These are phyloP conservation scores for Begonia fuchsioides DNA, from an alignment of 306 rosid species.

Conservation along the genomic window DNA sequence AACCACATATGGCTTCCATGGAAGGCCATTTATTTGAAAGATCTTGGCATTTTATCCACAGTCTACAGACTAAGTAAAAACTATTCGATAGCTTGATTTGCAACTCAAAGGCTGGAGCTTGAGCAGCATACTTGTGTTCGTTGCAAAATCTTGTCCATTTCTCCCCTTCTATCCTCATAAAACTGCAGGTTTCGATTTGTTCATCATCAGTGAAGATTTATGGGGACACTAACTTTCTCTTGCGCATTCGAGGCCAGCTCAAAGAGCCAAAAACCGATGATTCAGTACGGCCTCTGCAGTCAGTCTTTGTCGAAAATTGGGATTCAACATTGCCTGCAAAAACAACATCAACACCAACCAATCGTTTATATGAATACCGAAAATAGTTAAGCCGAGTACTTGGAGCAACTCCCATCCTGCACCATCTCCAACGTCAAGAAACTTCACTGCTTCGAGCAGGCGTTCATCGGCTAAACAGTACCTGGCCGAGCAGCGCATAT, in stretches of 20 bases:
- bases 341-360: constrained; percentile 1
- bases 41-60: too few relatives aligned
- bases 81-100: too few relatives aligned
- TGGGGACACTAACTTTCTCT: too few relatives aligned
- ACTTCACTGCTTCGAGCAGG: constrained; percentile 44
- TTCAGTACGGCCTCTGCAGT: constrained; percentile 58
- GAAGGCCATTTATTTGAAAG: too few relatives aligned
- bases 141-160: too few relatives aligned
- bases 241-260: constrained; percentile 4
- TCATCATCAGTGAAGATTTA: too few relatives aligned
- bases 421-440: constrained; percentile 66
- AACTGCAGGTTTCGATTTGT: too few relatives aligned
- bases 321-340: constrained; percentile 70
- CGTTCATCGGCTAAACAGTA: constrained; percentile 76
- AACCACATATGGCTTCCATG: too few relatives aligned
- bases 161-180: too few relatives aligned
- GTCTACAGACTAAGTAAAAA: too few relatives aligned
- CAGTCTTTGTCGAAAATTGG: constrained; percentile 72
- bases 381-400: constrained; percentile 22
- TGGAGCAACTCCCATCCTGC: constrained; percentile 98
- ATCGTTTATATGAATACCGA: not conserved
- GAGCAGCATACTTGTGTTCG: too few relatives aligned
- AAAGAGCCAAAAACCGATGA: constrained; percentile 55
- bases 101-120: too few relatives aligned
- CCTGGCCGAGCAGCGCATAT: constrained; percentile 22